A percentile compares a stretch with the other conserved stretches of the same genome.
These are phyloP conservation scores for Neurospora crassa DNA, from an alignment of 2,329 filamentous ascomycete genomes.

Conservation along the genomic window DNA sequence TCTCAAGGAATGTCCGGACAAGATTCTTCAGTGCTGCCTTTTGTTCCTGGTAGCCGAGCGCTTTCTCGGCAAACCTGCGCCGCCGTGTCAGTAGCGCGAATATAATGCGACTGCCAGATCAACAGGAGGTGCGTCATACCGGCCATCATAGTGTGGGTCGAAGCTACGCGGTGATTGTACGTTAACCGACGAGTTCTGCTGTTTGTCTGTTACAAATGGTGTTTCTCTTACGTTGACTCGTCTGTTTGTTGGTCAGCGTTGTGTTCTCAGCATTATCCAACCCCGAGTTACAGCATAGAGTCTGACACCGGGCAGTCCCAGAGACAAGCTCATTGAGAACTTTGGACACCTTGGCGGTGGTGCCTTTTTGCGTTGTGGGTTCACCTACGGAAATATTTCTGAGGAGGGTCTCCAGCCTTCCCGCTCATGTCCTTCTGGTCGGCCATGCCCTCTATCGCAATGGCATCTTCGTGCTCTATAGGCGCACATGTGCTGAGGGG, in stretches of 20 bases:
- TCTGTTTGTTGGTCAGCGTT: neutral
- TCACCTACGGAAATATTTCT: conserved; percentile 9
- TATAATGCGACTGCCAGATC: neutral
- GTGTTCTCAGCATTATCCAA: neutral
- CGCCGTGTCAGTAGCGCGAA: neutral
- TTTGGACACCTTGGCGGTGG: neutral
- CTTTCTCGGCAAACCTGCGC: conserved; percentile 7
- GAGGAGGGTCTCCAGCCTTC: neutral
- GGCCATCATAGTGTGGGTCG: conserved; percentile 26
- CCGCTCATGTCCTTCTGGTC: conserved; percentile 4
- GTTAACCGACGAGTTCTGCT: neutral
- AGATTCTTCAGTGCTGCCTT: conserved; percentile 48
- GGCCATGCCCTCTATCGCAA: neutral
- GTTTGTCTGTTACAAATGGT: neutral
- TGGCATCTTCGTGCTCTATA: conserved; percentile 3
- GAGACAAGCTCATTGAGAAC: neutral
- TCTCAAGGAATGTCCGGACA: conserved; percentile 62
- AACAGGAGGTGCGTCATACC: conserved; percentile 1
- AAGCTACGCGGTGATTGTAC: conserved; percentile 11
- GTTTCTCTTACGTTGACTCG: conserved; percentile 6
- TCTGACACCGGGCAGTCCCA: neutral
- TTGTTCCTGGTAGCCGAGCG: conserved; percentile 7
- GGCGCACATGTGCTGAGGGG: neutral
- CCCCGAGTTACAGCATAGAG: neutral
- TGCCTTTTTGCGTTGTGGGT: neutral